phyloP scores from a whole-genome alignment of 768 basidiomycete species.

The Fomitopsis serialis region DNA sequence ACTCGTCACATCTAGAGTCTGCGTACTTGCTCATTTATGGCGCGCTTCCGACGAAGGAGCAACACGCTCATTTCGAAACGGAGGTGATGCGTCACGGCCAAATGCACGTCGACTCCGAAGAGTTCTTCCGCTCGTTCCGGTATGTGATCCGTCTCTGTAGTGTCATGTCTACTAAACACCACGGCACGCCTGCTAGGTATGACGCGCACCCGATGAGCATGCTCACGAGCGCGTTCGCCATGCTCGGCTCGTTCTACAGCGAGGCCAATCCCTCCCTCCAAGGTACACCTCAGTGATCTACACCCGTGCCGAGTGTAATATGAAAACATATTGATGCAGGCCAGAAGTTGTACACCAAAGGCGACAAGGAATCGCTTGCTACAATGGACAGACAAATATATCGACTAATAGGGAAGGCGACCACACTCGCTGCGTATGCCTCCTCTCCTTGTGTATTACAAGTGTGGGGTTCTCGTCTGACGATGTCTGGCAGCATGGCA shows the following conservation, averaged over 20 bases:
- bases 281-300: constrained; percentile 35
- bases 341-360: constrained; percentile 72
- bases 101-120: constrained; percentile 36
- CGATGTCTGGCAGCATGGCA: constrained; percentile 60
- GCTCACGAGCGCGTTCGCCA: constrained; percentile 80
- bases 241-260: constrained; percentile 81
- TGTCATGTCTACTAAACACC: too few relatives aligned
- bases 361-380: constrained; percentile 58
- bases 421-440: constrained; percentile 77
- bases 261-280: constrained; percentile 87
- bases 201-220: constrained; percentile 94
- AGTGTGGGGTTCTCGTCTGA: too few relatives aligned
- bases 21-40: constrained; percentile 90
- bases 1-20: constrained; percentile 76
- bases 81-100: constrained; percentile 77
- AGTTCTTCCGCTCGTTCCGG: constrained; percentile 39
- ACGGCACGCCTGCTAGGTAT: too few relatives aligned
- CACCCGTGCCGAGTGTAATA: neutral
- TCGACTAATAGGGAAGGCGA: constrained; percentile 82
- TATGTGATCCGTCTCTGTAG: too few relatives aligned
- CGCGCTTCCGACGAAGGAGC: constrained; percentile 57
- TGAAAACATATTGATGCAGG: constrained; percentile 33
- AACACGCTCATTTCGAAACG: constrained; percentile 58
- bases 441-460: too few relatives aligned
- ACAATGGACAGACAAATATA: constrained; percentile 93